Base-by-base conservation (phyloP, 2,329 filamentous ascomycete species). In the Diplodia mutila region DNA sequence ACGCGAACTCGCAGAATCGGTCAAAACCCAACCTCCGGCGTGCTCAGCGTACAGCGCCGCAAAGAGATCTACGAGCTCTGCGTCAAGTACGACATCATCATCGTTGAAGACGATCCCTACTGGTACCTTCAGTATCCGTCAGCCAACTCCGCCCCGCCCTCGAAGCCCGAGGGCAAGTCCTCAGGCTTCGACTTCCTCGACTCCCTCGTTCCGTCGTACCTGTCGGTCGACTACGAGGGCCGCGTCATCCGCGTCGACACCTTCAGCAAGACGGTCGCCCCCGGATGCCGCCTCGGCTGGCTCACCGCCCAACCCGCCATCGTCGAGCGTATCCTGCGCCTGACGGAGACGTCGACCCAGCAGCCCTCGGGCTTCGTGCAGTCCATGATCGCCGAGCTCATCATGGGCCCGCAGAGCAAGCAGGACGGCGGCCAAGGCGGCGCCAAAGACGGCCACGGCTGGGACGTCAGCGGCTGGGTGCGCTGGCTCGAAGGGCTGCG, bases 71-170 rank as follows among this genome's bases (percentile, higher is more conserved):
- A 97, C 76, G 87, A 85, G 21, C 77, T 97, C 16, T 95, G 91
- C 80, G 89, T 89, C 76, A 87, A 90, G 76, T 97, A 92, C 80
- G 93, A 97, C 78, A 86, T 97, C 70, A 87, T 97, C 74, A 97
- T 97, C 71, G 82, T 96, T 69, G 94, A 98, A 79, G 94, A 98
- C 73, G 94, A 97, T 70, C 94, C 94, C 6, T 97, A 97, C 82
- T 97, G 93, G 92, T 94, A 95, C 78, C 84, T 98, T 9, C 94
- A 97, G 77, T 97, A 88, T 78, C 92, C 93, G 0, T 91, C 91
- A 0, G 89, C 91, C 63, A 74, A 75, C 70, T 72, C 72, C 42
- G 61, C 72, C 67, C 57, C 32, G 32, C 32, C 68, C 69, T 69
- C 76, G 72, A 66, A 78, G 70, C 69, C 80, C 73, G 53, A 57